These are phyloP conservation scores for Neonectria hederae DNA, from an alignment of 2,329 filamentous ascomycete species.

Conservation along the genomic window DNA sequence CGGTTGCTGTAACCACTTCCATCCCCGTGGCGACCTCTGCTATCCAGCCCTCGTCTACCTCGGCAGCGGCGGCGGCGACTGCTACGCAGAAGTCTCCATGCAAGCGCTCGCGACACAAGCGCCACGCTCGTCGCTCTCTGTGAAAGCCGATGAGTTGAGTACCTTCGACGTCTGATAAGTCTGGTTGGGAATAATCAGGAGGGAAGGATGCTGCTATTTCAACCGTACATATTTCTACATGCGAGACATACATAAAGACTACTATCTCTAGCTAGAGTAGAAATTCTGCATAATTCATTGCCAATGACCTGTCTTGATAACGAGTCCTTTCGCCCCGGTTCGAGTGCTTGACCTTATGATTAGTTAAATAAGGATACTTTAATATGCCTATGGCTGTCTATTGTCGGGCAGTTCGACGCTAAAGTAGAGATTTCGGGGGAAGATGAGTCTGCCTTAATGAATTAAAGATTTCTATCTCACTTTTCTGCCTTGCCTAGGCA, in stretches of 20 bases:
- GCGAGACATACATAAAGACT: background rate
- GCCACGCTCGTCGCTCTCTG: background rate
- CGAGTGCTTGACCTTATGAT: too few species aligned
- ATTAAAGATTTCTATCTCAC: too few species aligned
- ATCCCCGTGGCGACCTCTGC: background rate
- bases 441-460: background rate
- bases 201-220: background rate
- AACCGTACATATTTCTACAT: conserved; percentile 2
- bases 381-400: too few species aligned
- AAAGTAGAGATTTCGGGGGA: background rate
- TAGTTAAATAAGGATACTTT: too few species aligned
- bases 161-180: background rate
- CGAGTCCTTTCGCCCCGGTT: too few species aligned
- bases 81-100: conserved; percentile 9
- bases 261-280: background rate
- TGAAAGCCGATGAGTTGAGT: background rate
- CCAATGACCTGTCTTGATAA: too few species aligned
- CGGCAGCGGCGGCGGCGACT: background rate
- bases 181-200: background rate
- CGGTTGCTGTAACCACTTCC: background rate
- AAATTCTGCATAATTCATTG: background rate
- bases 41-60: background rate
- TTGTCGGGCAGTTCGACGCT: too few species aligned
- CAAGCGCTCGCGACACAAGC: conserved; percentile 7
- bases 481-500: background rate